Evolutionary conservation across 225 moss, liverwort and hornwort genomes (phyloP).

Genomic region (Physcomitrium patens): DNA sequence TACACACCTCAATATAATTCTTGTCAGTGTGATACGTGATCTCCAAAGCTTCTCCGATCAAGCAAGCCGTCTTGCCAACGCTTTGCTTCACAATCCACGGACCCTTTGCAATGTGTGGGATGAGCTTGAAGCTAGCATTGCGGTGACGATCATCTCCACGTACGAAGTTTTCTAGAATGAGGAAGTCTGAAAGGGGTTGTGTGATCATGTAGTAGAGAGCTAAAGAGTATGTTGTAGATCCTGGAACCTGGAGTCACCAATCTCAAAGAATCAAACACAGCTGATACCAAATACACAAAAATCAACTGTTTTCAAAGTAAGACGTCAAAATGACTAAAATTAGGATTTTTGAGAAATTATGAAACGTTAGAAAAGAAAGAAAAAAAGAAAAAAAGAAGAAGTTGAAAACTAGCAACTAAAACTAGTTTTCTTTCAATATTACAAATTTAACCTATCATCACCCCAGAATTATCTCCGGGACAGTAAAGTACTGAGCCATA

Average conservation of each 20-base stretch:
- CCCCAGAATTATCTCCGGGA: not conserved
- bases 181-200: constrained; percentile 77
- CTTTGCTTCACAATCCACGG: constrained; percentile 99
- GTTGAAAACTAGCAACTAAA: not conserved
- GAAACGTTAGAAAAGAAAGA: not conserved
- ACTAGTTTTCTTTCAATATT: no score
- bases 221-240: constrained; percentile 74
- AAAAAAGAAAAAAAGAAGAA: not conserved
- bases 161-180: constrained; percentile 83
- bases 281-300: not conserved
- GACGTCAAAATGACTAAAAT: not conserved
- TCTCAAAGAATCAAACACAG: not conserved
- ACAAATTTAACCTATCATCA: not conserved
- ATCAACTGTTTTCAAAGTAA: not conserved
- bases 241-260: constrained; percentile 69
- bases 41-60: constrained; percentile 92
- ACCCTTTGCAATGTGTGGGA: constrained; percentile 96
- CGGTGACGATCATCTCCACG: constrained; percentile 86
- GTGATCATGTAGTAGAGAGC: constrained; percentile 85
- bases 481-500: not conserved
- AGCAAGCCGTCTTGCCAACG: constrained; percentile 97
- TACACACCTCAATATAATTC: constrained; percentile 84
- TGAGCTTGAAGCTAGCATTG: constrained; percentile 94
- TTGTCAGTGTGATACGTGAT: constrained; percentile 84
- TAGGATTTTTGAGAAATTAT: no score